Base-by-base conservation (phyloP, 2,329 filamentous ascomycete genomes). In the Cordyceps tenuipes region DNA sequence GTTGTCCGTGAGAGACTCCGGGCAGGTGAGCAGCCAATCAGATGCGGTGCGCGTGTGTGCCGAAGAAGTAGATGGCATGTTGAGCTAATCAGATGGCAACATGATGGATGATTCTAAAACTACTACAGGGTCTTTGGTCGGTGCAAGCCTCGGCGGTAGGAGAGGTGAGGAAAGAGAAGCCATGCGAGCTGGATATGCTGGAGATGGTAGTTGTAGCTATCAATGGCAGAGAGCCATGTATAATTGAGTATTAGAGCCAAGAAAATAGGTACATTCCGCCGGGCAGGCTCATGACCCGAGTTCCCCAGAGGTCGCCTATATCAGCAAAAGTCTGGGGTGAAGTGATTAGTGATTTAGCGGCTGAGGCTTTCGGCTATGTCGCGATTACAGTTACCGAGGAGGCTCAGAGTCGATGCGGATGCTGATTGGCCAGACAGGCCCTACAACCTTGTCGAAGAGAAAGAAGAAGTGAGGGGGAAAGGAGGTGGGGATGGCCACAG, bases 341-440 rank as follows among this genome's bases (percentile, higher is more conserved):
- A n/a, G n/a, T n/a, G n/a, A n/a, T n/a, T n/a, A 29, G 39, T 43
- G 17, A 43, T n/a, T n/a, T 43, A 43, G 39, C 15, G 17, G 39
- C 29, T 19, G 19, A 46, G n/a, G 43, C 29, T 13, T 57, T 57
- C 55, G 55, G 55, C 55, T 57, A 57, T 50, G 46, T 57, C 44
- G 29, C 23, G 23, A 57, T 34, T 34, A 36, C 54, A 36, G 56
- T 59, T 59, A 36, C 59, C 59, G 59, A 60, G 59, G 59, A 51
- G 39, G 46, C 52, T 56, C 29, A 26, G 19, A 47, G 41, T 43
- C 52, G 59, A 48, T 55, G 46, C 23, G 52, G 46, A 34, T 23
- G 51, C 52, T 60, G 59, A 60, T 60, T 60, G 52, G 59, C 6
- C 29, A 21, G 7, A 23, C 2, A 41, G 5, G 31, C 12, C 29